Percentiles rank a stretch among this genome's conserved stretches.
Evolutionary conservation across 202 grass and related monocot genomes (phyloP).

Genomic region (Musa balbisiana): DNA sequence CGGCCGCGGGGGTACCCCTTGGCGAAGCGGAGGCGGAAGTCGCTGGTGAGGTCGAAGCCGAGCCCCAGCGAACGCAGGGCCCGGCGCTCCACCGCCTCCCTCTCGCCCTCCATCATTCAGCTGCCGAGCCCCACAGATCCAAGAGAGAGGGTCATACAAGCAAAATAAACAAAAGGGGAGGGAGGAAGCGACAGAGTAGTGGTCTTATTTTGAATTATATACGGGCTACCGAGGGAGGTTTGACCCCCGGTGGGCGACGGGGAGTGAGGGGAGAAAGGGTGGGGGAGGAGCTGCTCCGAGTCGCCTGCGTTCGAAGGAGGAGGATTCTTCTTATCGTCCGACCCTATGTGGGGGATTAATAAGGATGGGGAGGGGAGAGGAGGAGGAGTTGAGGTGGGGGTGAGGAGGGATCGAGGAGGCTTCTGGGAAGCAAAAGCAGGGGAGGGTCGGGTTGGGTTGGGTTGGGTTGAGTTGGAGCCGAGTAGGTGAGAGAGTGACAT

Average conservation of each 20-base stretch:
- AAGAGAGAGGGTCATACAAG: constrained; percentile 1
- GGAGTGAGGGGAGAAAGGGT: background rate
- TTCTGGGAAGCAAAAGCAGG: no score
- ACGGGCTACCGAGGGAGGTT: background rate
- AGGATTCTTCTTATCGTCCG: no score
- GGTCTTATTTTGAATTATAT: background rate
- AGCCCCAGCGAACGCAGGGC: constrained; percentile 56
- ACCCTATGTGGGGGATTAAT: no score
- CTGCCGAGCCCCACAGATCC: constrained; percentile 1
- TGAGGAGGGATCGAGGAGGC: no score
- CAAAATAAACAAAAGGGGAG: background rate
- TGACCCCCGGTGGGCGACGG: background rate
- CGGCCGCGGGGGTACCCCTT: constrained; percentile 37
- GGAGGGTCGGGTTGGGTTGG: no score
- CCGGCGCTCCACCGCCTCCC: constrained; percentile 32
- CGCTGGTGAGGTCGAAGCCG: constrained; percentile 76
- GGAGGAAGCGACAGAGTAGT: background rate
- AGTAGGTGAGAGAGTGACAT: no score
- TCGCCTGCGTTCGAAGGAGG: no score
- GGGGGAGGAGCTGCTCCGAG: no score
- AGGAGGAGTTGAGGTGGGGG: no score
- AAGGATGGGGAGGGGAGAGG: no score
- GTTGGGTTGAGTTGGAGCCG: no score
- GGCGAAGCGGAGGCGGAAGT: constrained; percentile 84
- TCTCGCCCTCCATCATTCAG: background rate